Evolutionary conservation across 2,329 filamentous ascomycete species (phyloP).

Genomic region (Fonsecaea pedrosoi): DNA sequence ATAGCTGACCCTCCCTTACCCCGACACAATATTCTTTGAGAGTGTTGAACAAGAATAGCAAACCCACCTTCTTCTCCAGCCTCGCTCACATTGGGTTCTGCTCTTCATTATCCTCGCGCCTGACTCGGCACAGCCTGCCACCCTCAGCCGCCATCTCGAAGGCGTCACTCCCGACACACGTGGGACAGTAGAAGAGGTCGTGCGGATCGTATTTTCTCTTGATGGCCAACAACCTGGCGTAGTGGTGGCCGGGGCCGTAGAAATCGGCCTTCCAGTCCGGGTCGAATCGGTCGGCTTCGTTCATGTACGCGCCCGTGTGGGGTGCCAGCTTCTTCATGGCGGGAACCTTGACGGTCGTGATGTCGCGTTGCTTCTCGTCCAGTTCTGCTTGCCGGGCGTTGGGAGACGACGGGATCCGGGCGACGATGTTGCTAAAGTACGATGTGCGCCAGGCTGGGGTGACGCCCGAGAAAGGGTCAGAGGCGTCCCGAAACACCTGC

Average conservation of each 20-base stretch:
- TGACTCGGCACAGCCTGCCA: background rate
- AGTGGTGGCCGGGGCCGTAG: conserved; percentile 27
- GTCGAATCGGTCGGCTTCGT: conserved; percentile 41
- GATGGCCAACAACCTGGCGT: conserved; percentile 18
- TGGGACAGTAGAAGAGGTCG: conserved; percentile 27
- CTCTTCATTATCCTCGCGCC: background rate
- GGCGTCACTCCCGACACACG: conserved; percentile 32
- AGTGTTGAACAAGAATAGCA: no score
- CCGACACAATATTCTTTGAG: no score
- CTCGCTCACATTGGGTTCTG: background rate
- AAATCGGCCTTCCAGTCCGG: conserved; percentile 29
- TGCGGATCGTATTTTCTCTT: conserved; percentile 35
- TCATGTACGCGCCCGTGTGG: conserved; percentile 47
- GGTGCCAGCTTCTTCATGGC: conserved; percentile 46
- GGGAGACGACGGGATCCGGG: conserved; percentile 37
- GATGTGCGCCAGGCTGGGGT: conserved; percentile 61
- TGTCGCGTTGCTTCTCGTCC: conserved; percentile 41
- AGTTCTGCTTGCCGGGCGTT: conserved; percentile 28
- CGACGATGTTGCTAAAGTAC: conserved; percentile 45
- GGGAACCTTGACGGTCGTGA: conserved; percentile 43
- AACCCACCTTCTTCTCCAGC: background rate
- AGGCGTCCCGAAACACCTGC: conserved; percentile 46
- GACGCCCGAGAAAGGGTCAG: conserved; percentile 56
- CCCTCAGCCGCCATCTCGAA: background rate
- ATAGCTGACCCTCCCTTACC: no score